Base-by-base conservation (phyloP, 2,329 filamentous ascomycete species). In the Mollisia scopiformis region DNA sequence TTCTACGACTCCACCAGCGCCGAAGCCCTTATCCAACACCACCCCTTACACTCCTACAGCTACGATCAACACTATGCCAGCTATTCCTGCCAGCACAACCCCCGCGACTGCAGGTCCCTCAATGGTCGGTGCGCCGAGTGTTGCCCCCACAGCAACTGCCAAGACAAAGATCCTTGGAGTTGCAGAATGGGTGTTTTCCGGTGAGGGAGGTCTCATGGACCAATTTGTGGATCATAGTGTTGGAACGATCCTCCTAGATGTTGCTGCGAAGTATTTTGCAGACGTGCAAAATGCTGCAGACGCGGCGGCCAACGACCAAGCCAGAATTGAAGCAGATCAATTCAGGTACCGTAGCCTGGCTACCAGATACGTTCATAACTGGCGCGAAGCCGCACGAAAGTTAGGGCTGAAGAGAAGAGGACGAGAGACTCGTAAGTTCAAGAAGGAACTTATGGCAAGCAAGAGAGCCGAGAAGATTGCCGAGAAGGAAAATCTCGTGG, bases 171-270 rank as follows among this genome's bases (percentile, higher is more conserved):
- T 56, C 11, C n/a, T 28, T 23, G 27, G 35, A 33, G 39, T 59
- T n/a, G 51, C 69, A 16, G 56, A 71, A 25, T 74, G 73, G 73
- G 43, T 69, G 47, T 49, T 63, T 8, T 55, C 69, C 6, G 73
- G 71, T 2, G 62, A 69, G 21, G 67, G 68, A 31, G 73, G 73
- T 11, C 57, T 75, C n/a, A 30, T 75, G 14, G 72, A 74, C 21
- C 69, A 75, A 33, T 74, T 74, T 50, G 70, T 58, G 19, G 58
- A 62, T 7, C 62, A 57, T 28, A 61, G 64, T 10, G 67, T 72
- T 16, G 64, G 68, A 23, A 55, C 59, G 7, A 57, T 72, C 16
- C 55, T 73, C 3, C 46, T 41, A 13, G 50, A 62, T 27, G 56
- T 66, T 8, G 49, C 55, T 6, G 52, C 49, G 19, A 71, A 66